Evolutionary conservation across 2,329 filamentous ascomycete genomes (phyloP).

Genomic region (Amauroascus verrucosus): DNA sequence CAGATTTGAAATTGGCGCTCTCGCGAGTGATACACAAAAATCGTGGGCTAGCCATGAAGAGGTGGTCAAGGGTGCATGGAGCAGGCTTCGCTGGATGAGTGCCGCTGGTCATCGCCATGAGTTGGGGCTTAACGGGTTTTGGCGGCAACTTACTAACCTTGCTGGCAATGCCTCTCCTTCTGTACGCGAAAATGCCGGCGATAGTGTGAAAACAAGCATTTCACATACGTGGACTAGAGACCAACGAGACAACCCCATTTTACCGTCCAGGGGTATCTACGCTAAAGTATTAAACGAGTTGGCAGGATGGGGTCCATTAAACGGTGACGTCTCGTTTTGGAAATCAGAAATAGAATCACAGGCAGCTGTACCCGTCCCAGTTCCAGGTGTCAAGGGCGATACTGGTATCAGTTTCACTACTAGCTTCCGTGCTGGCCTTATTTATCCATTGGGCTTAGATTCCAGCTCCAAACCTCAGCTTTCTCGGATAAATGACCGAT

Average conservation of each 20-base stretch:
- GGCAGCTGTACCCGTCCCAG: constrained; percentile 60
- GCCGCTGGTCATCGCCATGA: constrained; percentile 59
- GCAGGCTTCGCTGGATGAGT: constrained; percentile 66
- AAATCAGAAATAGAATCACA: constrained; percentile 83
- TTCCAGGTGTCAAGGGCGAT: constrained; percentile 57
- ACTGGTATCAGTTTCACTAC: constrained; percentile 75
- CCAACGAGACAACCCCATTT: constrained; percentile 68
- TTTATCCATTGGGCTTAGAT: constrained; percentile 68
- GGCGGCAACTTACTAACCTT: constrained; percentile 81
- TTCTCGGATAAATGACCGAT: constrained; percentile 85
- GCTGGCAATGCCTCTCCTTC: constrained; percentile 65
- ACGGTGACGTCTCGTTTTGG: constrained; percentile 85
- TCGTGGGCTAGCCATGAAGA: constrained; percentile 93
- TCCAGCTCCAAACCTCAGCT: constrained; percentile 46
- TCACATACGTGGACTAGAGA: constrained; percentile 74
- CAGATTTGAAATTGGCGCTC: constrained; percentile 64
- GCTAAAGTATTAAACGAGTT: constrained; percentile 68
- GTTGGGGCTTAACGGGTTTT: constrained; percentile 67
- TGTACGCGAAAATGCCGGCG: constrained; percentile 74
- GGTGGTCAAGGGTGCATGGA: constrained; percentile 63
- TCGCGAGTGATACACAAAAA: constrained; percentile 78
- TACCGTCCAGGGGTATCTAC: constrained; percentile 74
- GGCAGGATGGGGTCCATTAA: constrained; percentile 74
- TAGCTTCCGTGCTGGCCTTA: constrained; percentile 67
- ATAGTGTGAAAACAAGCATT: constrained; percentile 80